A percentile compares a stretch with the other conserved stretches of the same genome.
Evolutionary conservation across 2,329 filamentous ascomycete genomes (phyloP).

Genomic region (Teratosphaeria viscida): DNA sequence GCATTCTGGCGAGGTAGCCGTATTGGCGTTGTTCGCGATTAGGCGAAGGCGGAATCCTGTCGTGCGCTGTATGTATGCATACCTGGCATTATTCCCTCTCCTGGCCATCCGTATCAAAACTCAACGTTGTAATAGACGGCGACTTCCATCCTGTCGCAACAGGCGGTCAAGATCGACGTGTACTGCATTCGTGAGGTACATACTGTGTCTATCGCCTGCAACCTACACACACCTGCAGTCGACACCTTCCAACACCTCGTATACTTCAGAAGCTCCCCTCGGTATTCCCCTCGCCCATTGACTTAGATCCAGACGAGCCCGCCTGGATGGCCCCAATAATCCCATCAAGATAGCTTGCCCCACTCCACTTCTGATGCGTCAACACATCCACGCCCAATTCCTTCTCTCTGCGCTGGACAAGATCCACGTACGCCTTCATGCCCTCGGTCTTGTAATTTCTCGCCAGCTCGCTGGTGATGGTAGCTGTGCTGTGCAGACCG

Average conservation of each 20-base stretch:
- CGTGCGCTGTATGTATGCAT: too few species aligned
- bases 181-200: too few species aligned
- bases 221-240: background rate
- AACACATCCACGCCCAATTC: conserved; percentile 84
- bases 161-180: too few species aligned
- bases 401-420: conserved; percentile 84
- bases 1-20: background rate
- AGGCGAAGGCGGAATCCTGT: background rate
- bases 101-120: too few species aligned
- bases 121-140: too few species aligned
- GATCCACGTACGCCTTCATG: conserved; percentile 94
- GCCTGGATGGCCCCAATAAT: conserved; percentile 85
- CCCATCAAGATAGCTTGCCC: conserved; percentile 69
- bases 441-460: conserved; percentile 77
- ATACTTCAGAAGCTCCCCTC: conserved; percentile 45
- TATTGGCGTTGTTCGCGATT: background rate
- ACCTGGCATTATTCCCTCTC: too few species aligned
- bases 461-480: conserved; percentile 63
- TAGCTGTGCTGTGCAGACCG: conserved; percentile 53
- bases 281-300: conserved; percentile 91
- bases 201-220: too few species aligned
- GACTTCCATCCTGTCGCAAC: too few species aligned
- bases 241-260: background rate
- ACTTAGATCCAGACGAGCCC: conserved; percentile 77
- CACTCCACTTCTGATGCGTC: conserved; percentile 85